phyloP scores from a whole-genome alignment of 2,329 filamentous ascomycete genomes.

The Chrysoporthe cubensis region DNA sequence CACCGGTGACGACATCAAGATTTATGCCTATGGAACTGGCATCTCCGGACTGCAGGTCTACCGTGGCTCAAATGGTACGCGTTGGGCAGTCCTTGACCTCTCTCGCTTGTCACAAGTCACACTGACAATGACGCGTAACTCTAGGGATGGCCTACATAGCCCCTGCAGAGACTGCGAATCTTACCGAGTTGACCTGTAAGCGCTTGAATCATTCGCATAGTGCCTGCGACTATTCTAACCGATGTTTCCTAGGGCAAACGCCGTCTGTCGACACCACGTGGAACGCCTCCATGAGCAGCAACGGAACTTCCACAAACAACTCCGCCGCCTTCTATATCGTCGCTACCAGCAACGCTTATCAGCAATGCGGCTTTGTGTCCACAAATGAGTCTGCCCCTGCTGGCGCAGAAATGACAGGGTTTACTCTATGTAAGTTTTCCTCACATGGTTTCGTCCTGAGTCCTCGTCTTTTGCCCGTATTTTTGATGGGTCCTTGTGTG shows the following conservation, averaged over 20 bases:
- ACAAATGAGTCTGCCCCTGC: conserved; percentile 12
- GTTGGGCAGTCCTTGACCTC: neutral
- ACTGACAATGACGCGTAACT: neutral
- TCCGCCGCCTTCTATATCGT: conserved; percentile 21
- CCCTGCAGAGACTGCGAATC: conserved; percentile 8
- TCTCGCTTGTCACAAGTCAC: neutral
- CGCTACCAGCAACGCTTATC: conserved; percentile 5
- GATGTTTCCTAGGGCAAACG: neutral
- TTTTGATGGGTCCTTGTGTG: too few species aligned
- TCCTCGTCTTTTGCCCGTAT: too few species aligned
- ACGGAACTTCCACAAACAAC: neutral
- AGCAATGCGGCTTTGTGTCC: conserved; percentile 17
- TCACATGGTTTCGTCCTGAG: neutral
- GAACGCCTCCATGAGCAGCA: conserved; percentile 16
- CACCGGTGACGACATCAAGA: conserved; percentile 1
- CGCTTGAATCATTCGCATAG: neutral
- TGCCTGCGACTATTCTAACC: neutral
- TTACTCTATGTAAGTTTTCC: conserved; percentile 15
- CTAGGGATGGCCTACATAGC: conserved; percentile 21
- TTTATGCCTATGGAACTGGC: conserved; percentile 25
- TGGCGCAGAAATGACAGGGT: conserved; percentile 16
- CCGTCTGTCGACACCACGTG: conserved; percentile 13
- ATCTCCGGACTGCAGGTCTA: conserved; percentile 21
- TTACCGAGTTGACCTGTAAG: conserved; percentile 23
- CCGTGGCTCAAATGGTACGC: conserved; percentile 17